Percentiles rank a stretch among this genome's conserved stretches.
Conservation (phyloP, 2,329 filamentous ascomycete genomes). For the Macrophomina pseudophaseolina region DNA sequence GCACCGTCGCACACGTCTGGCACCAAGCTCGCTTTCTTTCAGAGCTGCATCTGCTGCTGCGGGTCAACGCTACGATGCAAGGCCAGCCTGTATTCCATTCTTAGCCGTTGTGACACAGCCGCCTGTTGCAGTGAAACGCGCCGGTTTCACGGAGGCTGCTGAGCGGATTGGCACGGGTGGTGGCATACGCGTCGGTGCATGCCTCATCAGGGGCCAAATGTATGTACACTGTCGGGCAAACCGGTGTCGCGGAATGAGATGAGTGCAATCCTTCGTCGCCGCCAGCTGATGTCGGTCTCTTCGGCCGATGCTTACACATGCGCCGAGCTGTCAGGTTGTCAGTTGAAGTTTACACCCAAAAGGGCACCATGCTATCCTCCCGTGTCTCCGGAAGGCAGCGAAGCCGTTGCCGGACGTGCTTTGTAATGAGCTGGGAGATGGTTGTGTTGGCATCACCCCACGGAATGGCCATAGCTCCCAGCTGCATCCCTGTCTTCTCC, state of each 20-base stretch:
- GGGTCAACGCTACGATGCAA: constrained; percentile 8
- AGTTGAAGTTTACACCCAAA: not conserved
- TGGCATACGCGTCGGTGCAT: not conserved
- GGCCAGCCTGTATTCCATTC: constrained; percentile 5
- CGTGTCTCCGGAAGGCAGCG: constrained; percentile 1
- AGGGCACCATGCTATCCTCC: not conserved
- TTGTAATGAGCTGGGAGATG: not conserved
- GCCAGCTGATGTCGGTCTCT: not conserved
- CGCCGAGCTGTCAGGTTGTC: not conserved
- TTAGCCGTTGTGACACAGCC: not conserved
- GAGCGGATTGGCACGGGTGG: not conserved
- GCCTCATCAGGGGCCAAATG: not conserved
- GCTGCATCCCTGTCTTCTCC: constrained; percentile 6
- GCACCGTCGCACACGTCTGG: not conserved
- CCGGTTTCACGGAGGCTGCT: not conserved
- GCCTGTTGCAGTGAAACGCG: constrained; percentile 9
- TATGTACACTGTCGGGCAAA: not conserved
- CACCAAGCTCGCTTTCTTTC: not conserved
- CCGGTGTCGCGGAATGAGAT: not conserved
- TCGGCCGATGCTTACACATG: constrained; percentile 9
- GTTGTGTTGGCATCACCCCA: not conserved
- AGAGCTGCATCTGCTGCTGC: not conserved
- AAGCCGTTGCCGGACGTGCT: constrained; percentile 1
- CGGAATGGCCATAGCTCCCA: constrained; percentile 15
- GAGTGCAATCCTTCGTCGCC: not conserved